phyloP scores from a whole-genome alignment of 805 yeast species.

The Metschnikowia kunwiensis region DNA sequence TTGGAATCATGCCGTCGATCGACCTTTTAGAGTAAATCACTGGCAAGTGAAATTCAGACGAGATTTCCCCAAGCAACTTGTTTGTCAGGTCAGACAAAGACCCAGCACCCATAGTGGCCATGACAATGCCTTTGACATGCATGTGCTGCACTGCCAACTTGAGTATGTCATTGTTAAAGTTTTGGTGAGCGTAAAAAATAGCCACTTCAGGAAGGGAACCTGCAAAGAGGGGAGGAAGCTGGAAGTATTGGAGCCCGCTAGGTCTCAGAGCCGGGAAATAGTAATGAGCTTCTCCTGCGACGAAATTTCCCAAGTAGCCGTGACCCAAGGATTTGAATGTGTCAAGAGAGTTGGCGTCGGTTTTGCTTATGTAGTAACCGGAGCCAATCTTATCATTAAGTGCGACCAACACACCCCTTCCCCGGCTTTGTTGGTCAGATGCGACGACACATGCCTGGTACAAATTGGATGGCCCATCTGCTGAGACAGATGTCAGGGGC shows the following conservation, averaged over 20 bases:
- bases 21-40: slow-evolving; percentile 63
- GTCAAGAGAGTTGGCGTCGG: slow-evolving; percentile 67
- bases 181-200: slow-evolving; percentile 61
- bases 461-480: slow-evolving; percentile 72
- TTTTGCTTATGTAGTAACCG: slow-evolving; percentile 67
- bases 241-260: slow-evolving; percentile 38
- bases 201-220: slow-evolving; percentile 42
- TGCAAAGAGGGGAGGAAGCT: slow-evolving; percentile 20
- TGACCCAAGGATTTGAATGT: slow-evolving; percentile 67
- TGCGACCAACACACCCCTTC: slow-evolving; percentile 62
- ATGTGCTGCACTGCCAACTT: slow-evolving; percentile 44
- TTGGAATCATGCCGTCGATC: slow-evolving; percentile 69
- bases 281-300: slow-evolving; percentile 61
- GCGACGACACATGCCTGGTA: slow-evolving; percentile 70
- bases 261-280: slow-evolving; percentile 64
- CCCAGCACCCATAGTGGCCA: slow-evolving; percentile 75
- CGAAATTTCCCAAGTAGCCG: slow-evolving; percentile 69
- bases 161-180: slow-evolving; percentile 49
- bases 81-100: slow-evolving; percentile 53
- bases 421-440: slow-evolving; percentile 45
- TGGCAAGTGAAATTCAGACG: slow-evolving; percentile 44
- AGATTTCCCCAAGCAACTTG: slow-evolving; percentile 38
- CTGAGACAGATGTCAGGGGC: slow-evolving; percentile 65
- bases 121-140: slow-evolving; percentile 51
- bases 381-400: slow-evolving; percentile 67